phyloP scores from a whole-genome alignment of 352 stramenopile genomes.

The Thraustochytrium striatum region DNA sequence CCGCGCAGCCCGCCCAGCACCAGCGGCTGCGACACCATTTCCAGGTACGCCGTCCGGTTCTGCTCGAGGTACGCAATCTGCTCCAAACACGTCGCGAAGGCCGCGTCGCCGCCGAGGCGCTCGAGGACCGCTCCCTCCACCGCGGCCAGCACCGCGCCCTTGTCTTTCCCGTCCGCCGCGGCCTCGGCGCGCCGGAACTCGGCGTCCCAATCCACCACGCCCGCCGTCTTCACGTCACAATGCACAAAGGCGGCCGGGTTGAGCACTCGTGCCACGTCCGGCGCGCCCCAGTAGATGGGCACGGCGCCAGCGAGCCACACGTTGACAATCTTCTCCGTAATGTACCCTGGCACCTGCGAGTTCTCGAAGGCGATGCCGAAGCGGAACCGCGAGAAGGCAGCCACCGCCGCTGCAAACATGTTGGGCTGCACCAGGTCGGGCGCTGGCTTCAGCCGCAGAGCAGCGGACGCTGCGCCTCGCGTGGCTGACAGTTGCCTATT shows the following conservation, averaged over 20 bases:
- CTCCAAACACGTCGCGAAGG: background rate
- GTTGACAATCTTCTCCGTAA: slow-evolving; percentile 67
- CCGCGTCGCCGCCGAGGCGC: background rate
- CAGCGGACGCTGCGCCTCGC: background rate
- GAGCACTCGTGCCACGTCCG: background rate
- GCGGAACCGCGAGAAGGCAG: slow-evolving; percentile 58
- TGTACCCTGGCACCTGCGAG: slow-evolving; percentile 56
- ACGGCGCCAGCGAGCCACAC: slow-evolving; percentile 63
- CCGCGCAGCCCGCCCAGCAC: background rate
- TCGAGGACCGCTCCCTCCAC: background rate
- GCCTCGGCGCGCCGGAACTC: too few relatives aligned
- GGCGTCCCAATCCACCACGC: background rate
- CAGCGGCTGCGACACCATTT: background rate
- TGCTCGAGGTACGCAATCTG: background rate
- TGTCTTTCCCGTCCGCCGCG: too few relatives aligned
- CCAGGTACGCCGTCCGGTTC: background rate
- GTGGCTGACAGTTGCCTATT: slow-evolving; percentile 9
- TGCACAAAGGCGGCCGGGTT: slow-evolving; percentile 19
- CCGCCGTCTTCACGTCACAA: background rate
- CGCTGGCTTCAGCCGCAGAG: background rate
- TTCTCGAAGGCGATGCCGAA: slow-evolving; percentile 72
- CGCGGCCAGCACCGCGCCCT: background rate
- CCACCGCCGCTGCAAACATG: slow-evolving; percentile 53
- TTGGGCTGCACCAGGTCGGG: background rate
- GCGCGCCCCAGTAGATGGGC: slow-evolving; percentile 61